Base-by-base conservation (phyloP, 2,329 filamentous ascomycete genomes). In the Penicillium sclerotigenum region DNA sequence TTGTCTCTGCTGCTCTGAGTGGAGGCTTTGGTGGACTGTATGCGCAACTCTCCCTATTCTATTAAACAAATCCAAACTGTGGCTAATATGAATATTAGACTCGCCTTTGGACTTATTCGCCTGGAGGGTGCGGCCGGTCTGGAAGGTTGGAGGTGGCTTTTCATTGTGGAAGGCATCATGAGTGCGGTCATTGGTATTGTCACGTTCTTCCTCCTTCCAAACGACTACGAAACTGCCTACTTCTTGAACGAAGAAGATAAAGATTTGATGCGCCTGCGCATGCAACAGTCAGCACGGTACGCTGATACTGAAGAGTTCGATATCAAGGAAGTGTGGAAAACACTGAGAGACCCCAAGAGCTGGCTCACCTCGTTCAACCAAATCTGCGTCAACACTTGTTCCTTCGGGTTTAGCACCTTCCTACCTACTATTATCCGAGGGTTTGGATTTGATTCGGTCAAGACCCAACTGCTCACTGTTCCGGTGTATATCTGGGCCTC, bases 351-450 rank as follows among this genome's bases (percentile, higher is more conserved):
- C 36, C 56, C 56, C 16, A 58, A 60, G 40, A 60, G 47, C 7
- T 60, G 55, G 55, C 48, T 60, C 16, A 56, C 72, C 48, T 75
- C 71, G 5, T 57, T 66, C 28, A 77, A 76, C 42, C 75, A 78
- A 40, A 79, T 80, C 54, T 77, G 74, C 40, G 72, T 75, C 48
- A 73, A 78, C 52, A 73, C 75, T 14, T 68, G 76, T 51, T 71
- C 77, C 1, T 81, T 79, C 61, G 79, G 78, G 10, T 81, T 81
- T 64, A 76, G 72, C 56, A 81, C 78, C 18, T 81, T 82, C 61
- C 68, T 81, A 2, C 80, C 80, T 4, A 76, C 75, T 8, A 81
- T 83, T 60, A 74, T 82, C 52, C 70, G 72, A 46, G 70, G 68
- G 18, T 75, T 81, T 66, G 78, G 77, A 2, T 80, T 77, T 63